A percentile compares a stretch with the other conserved stretches of the same genome.
Evolutionary conservation across 768 basidiomycete genomes (phyloP).

Genomic region (Pluteus cervinus): DNA sequence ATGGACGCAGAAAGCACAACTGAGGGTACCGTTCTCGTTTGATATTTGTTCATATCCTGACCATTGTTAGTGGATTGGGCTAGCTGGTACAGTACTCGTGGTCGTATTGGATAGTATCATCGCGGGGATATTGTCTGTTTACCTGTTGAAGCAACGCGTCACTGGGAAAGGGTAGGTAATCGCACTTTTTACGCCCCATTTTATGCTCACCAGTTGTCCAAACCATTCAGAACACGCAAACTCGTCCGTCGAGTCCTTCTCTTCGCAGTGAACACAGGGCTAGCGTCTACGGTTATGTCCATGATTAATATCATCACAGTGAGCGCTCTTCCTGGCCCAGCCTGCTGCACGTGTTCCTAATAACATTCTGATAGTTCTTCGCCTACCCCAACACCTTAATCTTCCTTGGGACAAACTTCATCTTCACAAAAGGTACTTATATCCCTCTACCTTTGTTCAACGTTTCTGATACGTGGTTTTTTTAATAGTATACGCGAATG

Average conservation of each 20-base stretch:
- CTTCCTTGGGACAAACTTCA: slow-evolving; percentile 11
- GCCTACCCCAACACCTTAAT: slow-evolving; percentile 14
- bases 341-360: too few species aligned
- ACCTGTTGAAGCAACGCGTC: slow-evolving; percentile 8
- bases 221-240: slow-evolving; percentile 2
- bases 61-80: slow-evolving; percentile 7
- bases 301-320: slow-evolving; percentile 11
- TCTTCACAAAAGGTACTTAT: slow-evolving; percentile 13
- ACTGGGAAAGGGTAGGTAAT: slow-evolving; percentile 8
- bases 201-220: too few species aligned
- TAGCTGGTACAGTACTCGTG: slow-evolving; percentile 10
- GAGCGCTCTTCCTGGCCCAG: slow-evolving; percentile 1
- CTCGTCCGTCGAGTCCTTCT: slow-evolving; percentile 7
- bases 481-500: slow-evolving; percentile 16
- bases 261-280: slow-evolving; percentile 12
- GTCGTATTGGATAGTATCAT: slow-evolving; percentile 9
- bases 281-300: slow-evolving; percentile 10
- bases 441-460: too few species aligned
- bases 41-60: neutral
- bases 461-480: too few species aligned
- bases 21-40: slow-evolving; percentile 1
- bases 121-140: slow-evolving; percentile 10
- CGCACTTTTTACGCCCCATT: neutral
- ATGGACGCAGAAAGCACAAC: slow-evolving; percentile 2
- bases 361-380: too few species aligned